These are phyloP conservation scores for Yamadazyma atlantica DNA, from an alignment of 1,139 yeast genomes.

Conservation along the genomic window DNA sequence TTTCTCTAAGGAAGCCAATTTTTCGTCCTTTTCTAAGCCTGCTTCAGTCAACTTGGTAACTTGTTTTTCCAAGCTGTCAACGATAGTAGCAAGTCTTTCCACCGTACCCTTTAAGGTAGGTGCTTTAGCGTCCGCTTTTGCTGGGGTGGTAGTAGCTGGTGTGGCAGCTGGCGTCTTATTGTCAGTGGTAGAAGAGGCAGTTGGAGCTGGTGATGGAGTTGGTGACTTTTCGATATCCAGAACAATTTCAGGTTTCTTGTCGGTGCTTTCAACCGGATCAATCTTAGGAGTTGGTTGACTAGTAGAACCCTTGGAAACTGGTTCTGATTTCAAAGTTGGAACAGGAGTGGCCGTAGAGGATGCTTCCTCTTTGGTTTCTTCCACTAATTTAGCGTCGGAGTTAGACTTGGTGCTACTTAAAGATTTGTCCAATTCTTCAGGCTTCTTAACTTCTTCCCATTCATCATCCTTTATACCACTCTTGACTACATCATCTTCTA, in stretches of 20 bases:
- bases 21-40: slow-evolving; percentile 62
- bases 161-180: too few species aligned
- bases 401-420: slow-evolving; percentile 1
- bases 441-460: slow-evolving; percentile 42
- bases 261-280: slow-evolving; percentile 9
- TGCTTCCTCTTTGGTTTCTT: slow-evolving; percentile 11
- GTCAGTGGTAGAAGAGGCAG: too few species aligned
- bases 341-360: slow-evolving; percentile 14
- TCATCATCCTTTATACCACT: slow-evolving; percentile 35
- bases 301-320: slow-evolving; percentile 4
- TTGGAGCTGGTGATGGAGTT: slow-evolving; percentile 9
- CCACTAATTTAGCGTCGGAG: slow-evolving; percentile 9
- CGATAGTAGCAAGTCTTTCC: slow-evolving; percentile 60
- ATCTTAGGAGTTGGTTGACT: slow-evolving; percentile 2
- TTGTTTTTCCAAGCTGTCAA: slow-evolving; percentile 54
- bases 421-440: slow-evolving; percentile 17
- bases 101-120: slow-evolving; percentile 69
- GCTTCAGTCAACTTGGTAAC: slow-evolving; percentile 51
- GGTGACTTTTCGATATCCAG: slow-evolving; percentile 12
- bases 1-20: slow-evolving; percentile 44
- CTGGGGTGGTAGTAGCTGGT: slow-evolving; percentile 4
- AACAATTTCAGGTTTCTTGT: slow-evolving; percentile 19
- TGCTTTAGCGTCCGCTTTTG: slow-evolving; percentile 27
- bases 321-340: slow-evolving; percentile 12
- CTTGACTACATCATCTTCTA: slow-evolving; percentile 33